These are phyloP conservation scores for Diaporthe longicolla DNA, from an alignment of 2,329 filamentous ascomycete species.

Conservation along the genomic window DNA sequence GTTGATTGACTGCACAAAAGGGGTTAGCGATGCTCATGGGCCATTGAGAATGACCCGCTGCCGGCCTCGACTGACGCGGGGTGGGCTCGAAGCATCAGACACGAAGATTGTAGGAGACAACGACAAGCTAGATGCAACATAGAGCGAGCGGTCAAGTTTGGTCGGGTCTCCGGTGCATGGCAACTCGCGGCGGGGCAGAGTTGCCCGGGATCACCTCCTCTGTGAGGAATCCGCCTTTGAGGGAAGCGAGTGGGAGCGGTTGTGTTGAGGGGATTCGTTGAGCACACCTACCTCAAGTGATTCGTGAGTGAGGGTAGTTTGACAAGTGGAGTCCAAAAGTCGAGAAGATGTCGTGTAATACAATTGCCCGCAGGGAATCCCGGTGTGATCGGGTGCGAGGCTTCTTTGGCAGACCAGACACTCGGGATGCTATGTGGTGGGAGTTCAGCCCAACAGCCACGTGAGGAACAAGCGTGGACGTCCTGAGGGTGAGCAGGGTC, in stretches of 20 bases:
- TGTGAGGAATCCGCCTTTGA: background rate
- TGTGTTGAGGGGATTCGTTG: background rate
- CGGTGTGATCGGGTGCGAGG: conserved; percentile 36
- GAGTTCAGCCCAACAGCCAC: conserved; percentile 41
- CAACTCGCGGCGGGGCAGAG: background rate
- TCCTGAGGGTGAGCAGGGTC: conserved; percentile 40
- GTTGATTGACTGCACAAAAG: background rate
- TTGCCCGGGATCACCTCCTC: background rate
- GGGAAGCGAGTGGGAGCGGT: background rate
- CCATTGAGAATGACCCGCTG: background rate
- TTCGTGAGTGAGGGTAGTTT: background rate
- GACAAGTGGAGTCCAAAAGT: background rate
- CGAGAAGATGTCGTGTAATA: conserved; percentile 27
- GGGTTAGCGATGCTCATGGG: conserved; percentile 8
- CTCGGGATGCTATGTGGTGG: conserved; percentile 41
- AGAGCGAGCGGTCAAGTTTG: background rate
- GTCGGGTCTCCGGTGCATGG: background rate
- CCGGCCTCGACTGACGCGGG: background rate
- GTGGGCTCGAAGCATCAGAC: background rate
- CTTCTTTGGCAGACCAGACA: conserved; percentile 36
- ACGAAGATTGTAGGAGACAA: background rate
- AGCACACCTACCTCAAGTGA: conserved; percentile 1
- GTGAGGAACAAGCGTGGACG: conserved; percentile 41
- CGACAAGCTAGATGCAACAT: background rate
- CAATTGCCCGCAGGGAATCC: conserved; percentile 42